Percentiles rank a stretch among this genome's conserved stretches.
These are phyloP conservation scores for Xylaria intraflava DNA, from an alignment of 495 filamentous ascomycete species.

Conservation along the genomic window DNA sequence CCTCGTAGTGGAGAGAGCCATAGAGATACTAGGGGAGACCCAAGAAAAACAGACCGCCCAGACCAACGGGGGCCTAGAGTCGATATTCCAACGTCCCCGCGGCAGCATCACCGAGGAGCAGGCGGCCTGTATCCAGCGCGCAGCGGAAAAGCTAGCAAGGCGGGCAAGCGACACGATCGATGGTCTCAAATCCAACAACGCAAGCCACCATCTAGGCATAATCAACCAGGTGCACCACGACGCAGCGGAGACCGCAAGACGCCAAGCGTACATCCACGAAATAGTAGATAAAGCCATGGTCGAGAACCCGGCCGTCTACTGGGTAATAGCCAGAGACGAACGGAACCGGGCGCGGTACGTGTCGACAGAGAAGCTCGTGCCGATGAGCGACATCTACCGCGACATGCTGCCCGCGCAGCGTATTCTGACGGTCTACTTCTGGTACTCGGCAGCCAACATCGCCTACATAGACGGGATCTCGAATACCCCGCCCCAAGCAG, in stretches of 20 bases:
- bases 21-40: constrained; percentile 24
- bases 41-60: not conserved
- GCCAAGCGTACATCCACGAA: not conserved
- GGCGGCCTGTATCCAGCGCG: constrained; percentile 25
- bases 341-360: constrained; percentile 10
- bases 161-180: constrained; percentile 11
- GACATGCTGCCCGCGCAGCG: not conserved
- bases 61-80: constrained; percentile 1
- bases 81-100: constrained; percentile 20
- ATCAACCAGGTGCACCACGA: constrained; percentile 4
- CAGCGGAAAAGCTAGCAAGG: constrained; percentile 19
- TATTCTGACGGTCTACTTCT: constrained; percentile 47
- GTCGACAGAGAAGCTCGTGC: not conserved
- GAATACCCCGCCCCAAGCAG: not conserved
- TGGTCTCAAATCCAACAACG: constrained; percentile 6
- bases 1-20: constrained; percentile 37
- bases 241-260: not conserved
- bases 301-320: not conserved
- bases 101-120: constrained; percentile 22
- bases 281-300: not conserved
- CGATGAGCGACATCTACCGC: not conserved
- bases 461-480: not conserved
- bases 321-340: not conserved
- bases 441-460: not conserved
- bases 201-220: constrained; percentile 12